Percentiles rank a stretch among this genome's conserved stretches.
Evolutionary conservation across 441 rosid species (phyloP).

Genomic region (Adansonia rubrostipa): DNA sequence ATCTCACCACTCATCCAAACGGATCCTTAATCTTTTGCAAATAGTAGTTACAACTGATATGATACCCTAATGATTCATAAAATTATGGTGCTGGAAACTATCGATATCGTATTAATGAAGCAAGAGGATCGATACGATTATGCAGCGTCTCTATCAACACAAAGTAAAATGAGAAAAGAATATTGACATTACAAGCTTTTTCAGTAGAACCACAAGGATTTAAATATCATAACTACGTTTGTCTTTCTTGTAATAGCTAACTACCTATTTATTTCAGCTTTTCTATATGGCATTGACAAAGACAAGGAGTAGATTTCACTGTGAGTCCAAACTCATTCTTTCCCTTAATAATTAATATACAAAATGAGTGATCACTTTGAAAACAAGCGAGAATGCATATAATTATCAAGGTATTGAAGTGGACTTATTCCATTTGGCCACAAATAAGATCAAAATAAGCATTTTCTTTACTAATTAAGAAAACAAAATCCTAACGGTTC

Average conservation of each 20-base stretch:
- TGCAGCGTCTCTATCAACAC: conserved; percentile 5
- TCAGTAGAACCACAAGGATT: conserved; percentile 1
- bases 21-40: too few species aligned
- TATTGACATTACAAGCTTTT: neutral
- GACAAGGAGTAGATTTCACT: neutral
- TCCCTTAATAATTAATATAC: neutral
- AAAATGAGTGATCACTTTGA: neutral
- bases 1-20: too few species aligned
- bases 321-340: neutral
- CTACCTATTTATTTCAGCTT: neutral
- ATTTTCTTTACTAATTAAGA: too few species aligned
- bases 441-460: neutral
- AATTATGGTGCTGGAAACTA: conserved; percentile 19
- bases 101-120: conserved; percentile 12
- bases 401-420: neutral
- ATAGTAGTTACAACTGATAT: conserved; percentile 16
- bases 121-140: neutral
- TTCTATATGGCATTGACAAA: neutral
- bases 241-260: neutral
- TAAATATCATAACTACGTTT: neutral
- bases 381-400: neutral
- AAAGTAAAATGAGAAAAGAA: conserved; percentile 6
- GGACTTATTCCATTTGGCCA: neutral
- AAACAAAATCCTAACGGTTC: too few species aligned
- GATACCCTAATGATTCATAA: neutral